Evolutionary conservation across 331 rosid species (phyloP).

Genomic region (Cydonia oblonga): DNA sequence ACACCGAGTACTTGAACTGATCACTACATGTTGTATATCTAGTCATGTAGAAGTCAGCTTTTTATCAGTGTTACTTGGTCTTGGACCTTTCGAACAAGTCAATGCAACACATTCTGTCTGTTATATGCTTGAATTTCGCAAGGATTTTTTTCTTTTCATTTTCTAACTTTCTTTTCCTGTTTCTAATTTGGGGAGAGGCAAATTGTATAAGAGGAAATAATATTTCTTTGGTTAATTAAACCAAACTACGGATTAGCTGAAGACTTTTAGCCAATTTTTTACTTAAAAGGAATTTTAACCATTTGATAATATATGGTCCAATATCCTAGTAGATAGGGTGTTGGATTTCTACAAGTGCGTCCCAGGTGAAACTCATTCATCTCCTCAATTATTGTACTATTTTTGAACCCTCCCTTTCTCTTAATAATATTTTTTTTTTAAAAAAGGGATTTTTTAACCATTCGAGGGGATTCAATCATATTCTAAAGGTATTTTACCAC

Average conservation of each 20-base stretch:
- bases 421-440: no score
- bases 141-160: background rate
- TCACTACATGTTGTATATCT: background rate
- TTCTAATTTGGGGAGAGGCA: background rate
- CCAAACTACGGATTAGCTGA: background rate
- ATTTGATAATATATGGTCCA: no score
- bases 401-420: no score
- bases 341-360: no score
- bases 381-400: no score
- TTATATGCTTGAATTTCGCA: background rate
- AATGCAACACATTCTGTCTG: slow-evolving; percentile 2
- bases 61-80: slow-evolving; percentile 1
- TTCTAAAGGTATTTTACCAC: background rate
- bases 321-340: no score
- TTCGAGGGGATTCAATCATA: background rate
- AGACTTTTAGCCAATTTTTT: background rate
- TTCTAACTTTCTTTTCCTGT: background rate
- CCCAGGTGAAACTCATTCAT: no score
- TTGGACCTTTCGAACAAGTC: slow-evolving; percentile 26
- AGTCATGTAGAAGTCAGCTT: slow-evolving; percentile 17
- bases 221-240: background rate
- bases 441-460: no score
- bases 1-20: background rate
- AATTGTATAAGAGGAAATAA: background rate
- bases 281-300: background rate